Evolutionary conservation across 2,329 filamentous ascomycete species (phyloP), one percentile per base, ranked within the genome.

Genomic region (Cladophialophora yegresii): DNA sequence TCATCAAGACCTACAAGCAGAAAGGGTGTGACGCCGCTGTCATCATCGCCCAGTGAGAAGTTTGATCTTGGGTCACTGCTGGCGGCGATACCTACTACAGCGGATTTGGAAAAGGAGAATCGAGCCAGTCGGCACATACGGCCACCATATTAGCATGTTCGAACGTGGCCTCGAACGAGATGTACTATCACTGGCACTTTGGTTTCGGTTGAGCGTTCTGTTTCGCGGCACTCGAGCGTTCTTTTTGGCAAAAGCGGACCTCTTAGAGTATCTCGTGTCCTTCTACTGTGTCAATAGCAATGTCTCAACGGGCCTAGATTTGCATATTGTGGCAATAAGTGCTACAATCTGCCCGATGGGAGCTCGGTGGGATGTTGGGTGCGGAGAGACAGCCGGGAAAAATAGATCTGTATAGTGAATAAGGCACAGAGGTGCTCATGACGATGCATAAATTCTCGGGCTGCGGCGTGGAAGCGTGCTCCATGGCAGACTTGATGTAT

Each of bases 11-110:
- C 65, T 16, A 64, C 64, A 28, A 69, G 67, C 54, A 51, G 67
- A 30, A 65, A 59, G 43, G 58, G 65, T 43, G 43, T 36, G 13
- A 30, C 26, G 13, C 53, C 62, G 33, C 28, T 60, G 13, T 61
- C 62, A 4, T 57, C 40, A 36, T 58, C 67, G 30, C 26, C 62
- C 9, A 67, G 66, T 60, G 68, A 68, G 49, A 71, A 69, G 57
- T 66, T 65, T 45, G 67, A 62, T 65, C 61, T 69, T 53, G 47
- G 62, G 43, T 58, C 68, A 67, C 43, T 70, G 50, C 49, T 70
- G 61, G 67, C 67, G 20, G 67, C 63, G 12, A 70, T 70, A 16
- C 60, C 61, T 2, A 57, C 65, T 10, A 59, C 72, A 63, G 56
- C 65, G 62, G 58, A 60, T 32, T 33, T 57, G 50, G 50, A 65